phyloP scores from a whole-genome alignment of 768 basidiomycete genomes.

The Termitomyces sp. region DNA sequence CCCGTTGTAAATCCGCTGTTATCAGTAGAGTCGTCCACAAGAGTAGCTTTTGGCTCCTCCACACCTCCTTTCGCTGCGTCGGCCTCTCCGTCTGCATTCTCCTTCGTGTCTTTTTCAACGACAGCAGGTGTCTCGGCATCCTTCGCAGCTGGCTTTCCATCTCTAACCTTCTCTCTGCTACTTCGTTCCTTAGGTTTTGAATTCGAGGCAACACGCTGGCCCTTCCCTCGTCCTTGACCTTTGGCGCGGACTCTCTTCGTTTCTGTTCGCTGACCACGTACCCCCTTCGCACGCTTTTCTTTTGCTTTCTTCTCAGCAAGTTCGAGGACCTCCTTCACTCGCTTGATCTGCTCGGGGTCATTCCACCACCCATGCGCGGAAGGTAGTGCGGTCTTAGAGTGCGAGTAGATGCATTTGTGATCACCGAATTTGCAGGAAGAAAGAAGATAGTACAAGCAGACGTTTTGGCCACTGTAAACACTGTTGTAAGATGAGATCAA shows the following conservation, averaged over 20 bases:
- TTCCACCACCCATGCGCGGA: conserved; percentile 36
- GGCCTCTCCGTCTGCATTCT: background rate
- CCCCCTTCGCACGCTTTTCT: conserved; percentile 17
- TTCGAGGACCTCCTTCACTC: conserved; percentile 20
- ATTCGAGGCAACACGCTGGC: conserved; percentile 4
- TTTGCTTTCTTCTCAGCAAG: conserved; percentile 20
- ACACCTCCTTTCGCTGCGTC: background rate
- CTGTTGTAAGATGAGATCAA: background rate
- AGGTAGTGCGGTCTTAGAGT: conserved; percentile 35
- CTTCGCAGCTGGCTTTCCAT: background rate
- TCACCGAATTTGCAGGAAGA: conserved; percentile 38
- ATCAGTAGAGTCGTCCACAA: background rate
- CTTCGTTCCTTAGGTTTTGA: conserved; percentile 5
- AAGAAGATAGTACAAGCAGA: conserved; percentile 43
- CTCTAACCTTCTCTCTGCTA: conserved; percentile 2
- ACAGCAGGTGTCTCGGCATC: background rate
- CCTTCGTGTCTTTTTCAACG: background rate
- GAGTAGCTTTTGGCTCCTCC: too few species aligned
- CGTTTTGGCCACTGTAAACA: conserved; percentile 48
- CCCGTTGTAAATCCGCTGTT: background rate
- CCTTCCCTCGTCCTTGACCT: conserved; percentile 16
- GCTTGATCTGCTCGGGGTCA: conserved; percentile 16
- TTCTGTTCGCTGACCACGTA: conserved; percentile 9
- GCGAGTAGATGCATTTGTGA: conserved; percentile 38
- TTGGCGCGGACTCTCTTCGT: conserved; percentile 12